Conservation (phyloP, 208 protist genomes). For the Leishmania tarentolae region DNA sequence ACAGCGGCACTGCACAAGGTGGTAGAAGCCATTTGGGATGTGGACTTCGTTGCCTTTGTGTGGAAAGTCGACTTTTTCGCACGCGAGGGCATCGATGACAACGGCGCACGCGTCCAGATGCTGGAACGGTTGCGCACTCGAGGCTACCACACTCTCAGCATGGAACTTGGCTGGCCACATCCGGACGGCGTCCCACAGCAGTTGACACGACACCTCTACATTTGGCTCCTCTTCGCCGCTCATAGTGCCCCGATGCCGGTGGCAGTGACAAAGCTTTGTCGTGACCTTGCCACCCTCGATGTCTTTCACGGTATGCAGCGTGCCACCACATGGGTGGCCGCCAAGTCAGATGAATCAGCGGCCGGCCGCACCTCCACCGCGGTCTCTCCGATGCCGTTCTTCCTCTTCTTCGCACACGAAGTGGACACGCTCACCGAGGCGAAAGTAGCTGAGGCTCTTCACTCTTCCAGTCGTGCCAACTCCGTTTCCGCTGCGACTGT, state of each 20-base stretch:
- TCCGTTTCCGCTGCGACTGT: background rate
- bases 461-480: background rate
- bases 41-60: slow-evolving; percentile 24
- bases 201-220: slow-evolving; percentile 11
- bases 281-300: slow-evolving; percentile 53
- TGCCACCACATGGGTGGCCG: background rate
- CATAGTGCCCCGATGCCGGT: background rate
- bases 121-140: slow-evolving; percentile 8
- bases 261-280: slow-evolving; percentile 35
- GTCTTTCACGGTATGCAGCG: slow-evolving; percentile 4
- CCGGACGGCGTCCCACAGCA: background rate
- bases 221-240: slow-evolving; percentile 29
- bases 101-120: background rate
- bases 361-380: background rate
- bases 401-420: slow-evolving; percentile 30
- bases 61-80: slow-evolving; percentile 14
- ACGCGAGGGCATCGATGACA: background rate
- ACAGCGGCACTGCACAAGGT: slow-evolving; percentile 3
- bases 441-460: background rate
- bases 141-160: slow-evolving; percentile 15
- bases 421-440: slow-evolving; percentile 40
- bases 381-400: background rate
- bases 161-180: slow-evolving; percentile 14
- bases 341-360: background rate
- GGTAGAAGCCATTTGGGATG: slow-evolving; percentile 13